Conservation (phyloP, 257 asterid species). For the Vinca minor region DNA sequence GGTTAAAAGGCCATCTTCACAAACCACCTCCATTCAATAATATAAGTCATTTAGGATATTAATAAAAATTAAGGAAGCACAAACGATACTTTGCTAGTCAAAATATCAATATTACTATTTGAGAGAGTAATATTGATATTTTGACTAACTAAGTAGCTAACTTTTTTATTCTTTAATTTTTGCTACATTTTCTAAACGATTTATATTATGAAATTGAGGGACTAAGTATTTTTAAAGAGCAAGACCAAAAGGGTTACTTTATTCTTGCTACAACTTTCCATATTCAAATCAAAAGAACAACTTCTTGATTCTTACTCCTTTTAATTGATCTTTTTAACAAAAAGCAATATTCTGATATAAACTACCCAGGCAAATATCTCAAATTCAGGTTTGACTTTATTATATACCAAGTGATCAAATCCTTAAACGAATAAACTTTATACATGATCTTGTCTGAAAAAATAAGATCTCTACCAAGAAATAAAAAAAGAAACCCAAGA, state of each 20-base stretch:
- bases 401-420: neutral
- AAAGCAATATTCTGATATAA: neutral
- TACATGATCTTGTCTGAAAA: neutral
- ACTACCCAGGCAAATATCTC: neutral
- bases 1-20: neutral
- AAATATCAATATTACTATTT: too few species aligned
- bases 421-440: neutral
- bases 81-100: too few species aligned
- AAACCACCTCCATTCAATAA: neutral
- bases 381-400: neutral
- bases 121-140: too few species aligned
- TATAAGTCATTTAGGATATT: too few species aligned
- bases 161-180: too few species aligned
- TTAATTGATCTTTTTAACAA: neutral
- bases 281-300: slow-evolving; percentile 4
- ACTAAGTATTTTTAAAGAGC: too few species aligned
- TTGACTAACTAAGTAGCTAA: too few species aligned
- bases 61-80: too few species aligned
- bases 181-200: too few species aligned
- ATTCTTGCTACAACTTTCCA: neutral
- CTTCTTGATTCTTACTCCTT: neutral
- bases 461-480: too few species aligned
- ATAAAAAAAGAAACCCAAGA: neutral
- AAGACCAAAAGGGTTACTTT: neutral
- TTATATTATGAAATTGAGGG: too few species aligned